These are phyloP conservation scores for Quercus phellos DNA, from an alignment of 331 rosid species.

Conservation along the genomic window DNA sequence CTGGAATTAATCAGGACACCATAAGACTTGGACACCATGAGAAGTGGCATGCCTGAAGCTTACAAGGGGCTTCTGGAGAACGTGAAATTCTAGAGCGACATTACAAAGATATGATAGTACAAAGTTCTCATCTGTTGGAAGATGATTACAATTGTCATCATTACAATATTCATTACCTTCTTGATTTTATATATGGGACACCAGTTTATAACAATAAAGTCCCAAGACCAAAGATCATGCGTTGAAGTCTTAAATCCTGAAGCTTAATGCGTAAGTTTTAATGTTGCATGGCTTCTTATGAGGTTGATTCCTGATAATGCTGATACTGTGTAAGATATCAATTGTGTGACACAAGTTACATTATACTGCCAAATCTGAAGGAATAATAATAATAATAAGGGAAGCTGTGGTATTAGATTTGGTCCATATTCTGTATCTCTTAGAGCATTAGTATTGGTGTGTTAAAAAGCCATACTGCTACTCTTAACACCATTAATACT, in stretches of 20 bases:
- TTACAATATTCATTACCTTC: neutral
- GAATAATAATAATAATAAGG: too few species aligned
- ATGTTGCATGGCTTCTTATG: constrained; percentile 46
- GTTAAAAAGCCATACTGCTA: too few species aligned
- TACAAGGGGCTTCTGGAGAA: constrained; percentile 84
- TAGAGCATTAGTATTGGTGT: too few species aligned
- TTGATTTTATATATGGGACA: neutral
- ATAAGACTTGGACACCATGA: constrained; percentile 74
- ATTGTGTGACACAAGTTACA: too few species aligned
- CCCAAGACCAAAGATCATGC: constrained; percentile 31
- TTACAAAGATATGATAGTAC: constrained; percentile 96
- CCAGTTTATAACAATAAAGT: constrained; percentile 16
- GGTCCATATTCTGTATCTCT: too few species aligned
- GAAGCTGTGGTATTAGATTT: too few species aligned
- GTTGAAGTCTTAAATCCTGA: constrained; percentile 17
- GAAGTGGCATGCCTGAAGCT: constrained; percentile 79
- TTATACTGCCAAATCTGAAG: too few species aligned
- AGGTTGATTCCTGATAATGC: too few species aligned
- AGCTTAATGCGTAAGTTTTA: constrained; percentile 51
- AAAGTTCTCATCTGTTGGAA: neutral
- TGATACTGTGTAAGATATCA: too few species aligned
- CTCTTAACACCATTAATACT: too few species aligned
- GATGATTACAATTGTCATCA: neutral
- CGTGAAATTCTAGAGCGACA: constrained; percentile 79
- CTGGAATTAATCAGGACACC: constrained; percentile 85